Evolutionary conservation across 352 stramenopile species (phyloP).

Genomic region (Peronospora farinosa): DNA sequence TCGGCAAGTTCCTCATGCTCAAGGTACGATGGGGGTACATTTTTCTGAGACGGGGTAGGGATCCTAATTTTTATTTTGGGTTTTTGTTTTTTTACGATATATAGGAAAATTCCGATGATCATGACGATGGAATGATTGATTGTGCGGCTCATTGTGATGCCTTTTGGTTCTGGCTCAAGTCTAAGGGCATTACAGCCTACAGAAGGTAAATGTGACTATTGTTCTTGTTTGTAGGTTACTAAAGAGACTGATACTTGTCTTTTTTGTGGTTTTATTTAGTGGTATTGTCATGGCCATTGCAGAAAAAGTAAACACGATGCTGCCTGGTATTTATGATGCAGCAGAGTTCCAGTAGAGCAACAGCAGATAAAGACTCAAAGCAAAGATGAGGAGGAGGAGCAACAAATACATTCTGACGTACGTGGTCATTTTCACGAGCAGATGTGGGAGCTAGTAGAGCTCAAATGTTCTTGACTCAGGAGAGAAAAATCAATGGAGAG

Average conservation of each 20-base stretch:
- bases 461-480: too few species aligned
- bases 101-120: slow-evolving; percentile 78
- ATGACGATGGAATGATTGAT: slow-evolving; percentile 85
- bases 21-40: slow-evolving; percentile 38
- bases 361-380: background rate
- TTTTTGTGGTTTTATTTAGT: slow-evolving; percentile 38
- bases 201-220: slow-evolving; percentile 56
- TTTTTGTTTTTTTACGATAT: too few species aligned
- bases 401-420: too few species aligned
- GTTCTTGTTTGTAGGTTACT: background rate
- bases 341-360: slow-evolving; percentile 87
- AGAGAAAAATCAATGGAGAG: too few species aligned
- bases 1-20: slow-evolving; percentile 91
- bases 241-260: background rate
- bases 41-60: background rate
- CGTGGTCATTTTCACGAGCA: too few species aligned
- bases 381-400: background rate
- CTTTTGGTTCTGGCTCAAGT: slow-evolving; percentile 96
- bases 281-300: slow-evolving; percentile 96
- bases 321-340: slow-evolving; percentile 95
- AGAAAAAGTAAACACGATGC: slow-evolving; percentile 95
- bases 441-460: too few species aligned
- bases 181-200: slow-evolving; percentile 92
- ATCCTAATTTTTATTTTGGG: slow-evolving; percentile 1
- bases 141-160: slow-evolving; percentile 92